Conservation (phyloP, 1,284 basidiomycete species). For the Ustilago esculenta region DNA sequence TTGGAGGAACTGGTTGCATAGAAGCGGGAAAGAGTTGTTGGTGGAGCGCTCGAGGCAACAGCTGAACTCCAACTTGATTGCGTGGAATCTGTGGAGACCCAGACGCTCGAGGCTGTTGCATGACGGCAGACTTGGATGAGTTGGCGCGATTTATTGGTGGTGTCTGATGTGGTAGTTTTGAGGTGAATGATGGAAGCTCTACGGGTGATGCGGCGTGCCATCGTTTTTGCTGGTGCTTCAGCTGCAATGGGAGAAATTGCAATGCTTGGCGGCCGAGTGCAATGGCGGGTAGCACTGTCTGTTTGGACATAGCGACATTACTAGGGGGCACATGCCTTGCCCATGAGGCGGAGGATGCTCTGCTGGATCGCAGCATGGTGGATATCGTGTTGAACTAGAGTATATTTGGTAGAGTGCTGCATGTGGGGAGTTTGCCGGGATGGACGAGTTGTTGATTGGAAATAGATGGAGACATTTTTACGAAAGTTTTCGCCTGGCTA, state of each 20-base stretch:
- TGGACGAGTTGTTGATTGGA: too few species aligned
- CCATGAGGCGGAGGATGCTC: background rate
- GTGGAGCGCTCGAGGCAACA: slow-evolving; percentile 83
- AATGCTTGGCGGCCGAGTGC: background rate
- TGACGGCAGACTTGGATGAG: background rate
- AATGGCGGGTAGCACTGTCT: background rate
- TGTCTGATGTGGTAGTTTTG: slow-evolving; percentile 3
- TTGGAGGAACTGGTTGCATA: slow-evolving; percentile 74
- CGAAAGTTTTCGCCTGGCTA: too few species aligned
- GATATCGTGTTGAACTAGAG: background rate
- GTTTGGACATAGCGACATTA: background rate
- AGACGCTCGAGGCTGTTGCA: background rate
- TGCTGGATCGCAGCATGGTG: slow-evolving; percentile 1
- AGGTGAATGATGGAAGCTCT: slow-evolving; percentile 11
- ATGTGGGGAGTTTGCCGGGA: too few species aligned
- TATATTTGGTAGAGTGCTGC: too few species aligned
- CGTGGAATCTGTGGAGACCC: slow-evolving; percentile 62
- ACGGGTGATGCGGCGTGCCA: slow-evolving; percentile 34
- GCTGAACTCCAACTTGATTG: slow-evolving; percentile 90
- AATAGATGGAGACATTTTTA: too few species aligned
- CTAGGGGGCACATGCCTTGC: background rate
- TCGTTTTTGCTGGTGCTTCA: slow-evolving; percentile 20
- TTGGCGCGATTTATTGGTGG: slow-evolving; percentile 4
- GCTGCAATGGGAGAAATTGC: background rate
- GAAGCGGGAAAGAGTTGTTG: slow-evolving; percentile 78